Evolutionary conservation across 2,329 filamentous ascomycete genomes (phyloP), one percentile per base, ranked within the genome.

Genomic region (Bipolaris zeicola): DNA sequence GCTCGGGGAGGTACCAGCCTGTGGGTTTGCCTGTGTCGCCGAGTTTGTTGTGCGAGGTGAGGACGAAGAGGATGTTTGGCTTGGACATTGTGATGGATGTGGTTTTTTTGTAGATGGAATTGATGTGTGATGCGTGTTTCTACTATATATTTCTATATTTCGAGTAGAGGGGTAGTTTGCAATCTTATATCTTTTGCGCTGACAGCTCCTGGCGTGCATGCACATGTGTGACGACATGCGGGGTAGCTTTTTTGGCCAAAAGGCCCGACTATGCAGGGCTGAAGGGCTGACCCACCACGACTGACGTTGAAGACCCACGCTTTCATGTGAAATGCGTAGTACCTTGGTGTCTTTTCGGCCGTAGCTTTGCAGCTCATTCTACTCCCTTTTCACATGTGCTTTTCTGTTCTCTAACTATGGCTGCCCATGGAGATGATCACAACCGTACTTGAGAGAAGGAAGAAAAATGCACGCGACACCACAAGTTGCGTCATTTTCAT

Each of bases 41-140:
- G 49, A 82, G 74, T 58, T 77, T 74, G 62, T 75, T 73, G 72
- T 84, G 81, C 58, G 87, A 91, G 62, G 87, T 89, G 60, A 91
- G 84, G 55, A 92, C 85, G 73, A 91, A 78, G 78, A 92, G 87
- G 62, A 91, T 78, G 74, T 88, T 89, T 37, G 81, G 81, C 51
- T 65, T 65, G 13, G 52, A 60, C 52, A 61, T 60, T 34, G 10
- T 60, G 51, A 16, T 18, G 6, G 6, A 24, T 47, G 11, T 42
- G 11, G 18, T 31, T 6, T 2, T 28, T 28, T 45, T n/a, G 41
- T 24, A 3, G 44, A 3, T 36, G 37, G 8, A 6, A 34, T 20
- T 16, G 34, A 34, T 43, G 22, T 50, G 1, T 39, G 33, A 2
- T 42, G 11, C 6, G 6, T 36, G 13, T 10, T 5, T 36, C 5